Conservation (phyloP, 805 yeast species). For the Candida odintsovae region DNA sequence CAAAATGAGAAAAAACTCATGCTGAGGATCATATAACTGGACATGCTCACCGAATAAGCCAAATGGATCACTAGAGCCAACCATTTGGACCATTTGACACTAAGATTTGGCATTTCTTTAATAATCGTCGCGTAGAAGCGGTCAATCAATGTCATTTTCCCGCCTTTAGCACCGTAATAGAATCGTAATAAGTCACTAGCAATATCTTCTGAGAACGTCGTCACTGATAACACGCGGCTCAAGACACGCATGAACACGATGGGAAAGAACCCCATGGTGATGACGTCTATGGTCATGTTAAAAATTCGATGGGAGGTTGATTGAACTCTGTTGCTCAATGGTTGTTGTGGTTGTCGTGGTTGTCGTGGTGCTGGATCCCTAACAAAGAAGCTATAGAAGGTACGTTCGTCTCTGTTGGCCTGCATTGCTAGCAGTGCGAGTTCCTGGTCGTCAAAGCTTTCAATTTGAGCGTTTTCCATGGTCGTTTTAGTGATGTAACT, state of each 20-base stretch:
- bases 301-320: not conserved
- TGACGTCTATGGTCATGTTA: conserved; percentile 4
- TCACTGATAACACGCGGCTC: conserved; percentile 8
- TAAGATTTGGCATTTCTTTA: not conserved
- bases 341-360: not conserved
- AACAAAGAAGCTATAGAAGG: not conserved
- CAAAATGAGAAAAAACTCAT: conserved; percentile 2
- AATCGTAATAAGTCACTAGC: conserved; percentile 8
- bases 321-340: not conserved
- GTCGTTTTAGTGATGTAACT: not conserved
- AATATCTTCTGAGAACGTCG: conserved; percentile 15
- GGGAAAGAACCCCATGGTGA: conserved; percentile 11
- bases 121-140: not conserved
- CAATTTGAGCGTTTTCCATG: not conserved
- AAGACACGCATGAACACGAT: conserved; percentile 5
- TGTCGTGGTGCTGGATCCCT: not conserved
- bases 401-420: not conserved
- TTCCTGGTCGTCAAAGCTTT: not conserved
- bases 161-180: not conserved
- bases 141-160: not conserved
- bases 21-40: conserved; percentile 1
- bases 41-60: conserved; percentile 1
- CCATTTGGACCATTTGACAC: not conserved
- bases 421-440: not conserved
- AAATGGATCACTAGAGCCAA: not conserved